phyloP scores from a whole-genome alignment of 257 asterid genomes.

The Capsicum chinense region DNA sequence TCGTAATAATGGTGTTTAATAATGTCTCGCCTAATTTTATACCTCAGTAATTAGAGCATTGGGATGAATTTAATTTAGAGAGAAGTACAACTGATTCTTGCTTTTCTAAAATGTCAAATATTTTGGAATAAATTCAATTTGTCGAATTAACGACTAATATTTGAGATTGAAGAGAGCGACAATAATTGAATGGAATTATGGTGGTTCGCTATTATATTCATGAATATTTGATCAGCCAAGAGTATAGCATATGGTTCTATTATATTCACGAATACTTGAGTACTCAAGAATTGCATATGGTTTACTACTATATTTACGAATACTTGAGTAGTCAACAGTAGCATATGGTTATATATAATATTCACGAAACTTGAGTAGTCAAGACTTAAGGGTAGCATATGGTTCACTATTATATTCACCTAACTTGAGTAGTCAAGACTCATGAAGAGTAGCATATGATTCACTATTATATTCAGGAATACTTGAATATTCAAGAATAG shows the following conservation, averaged over 20 bases:
- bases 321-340: neutral
- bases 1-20: neutral
- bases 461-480: neutral
- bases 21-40: neutral
- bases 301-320: too few species aligned
- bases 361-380: neutral
- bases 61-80: neutral
- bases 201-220: neutral
- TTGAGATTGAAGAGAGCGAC: neutral
- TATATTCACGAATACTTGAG: neutral
- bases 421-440: neutral
- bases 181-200: neutral
- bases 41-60: neutral
- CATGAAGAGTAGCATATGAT: too few species aligned
- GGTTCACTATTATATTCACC: neutral
- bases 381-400: neutral
- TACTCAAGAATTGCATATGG: neutral
- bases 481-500: neutral
- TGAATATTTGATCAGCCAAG: neutral
- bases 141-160: neutral
- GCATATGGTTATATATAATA: neutral
- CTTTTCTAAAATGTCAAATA: neutral
- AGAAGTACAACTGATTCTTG: neutral
- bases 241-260: neutral
- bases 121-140: neutral